These are phyloP conservation scores for Hypholoma fasciculare DNA, from an alignment of 768 basidiomycete species.

Conservation along the genomic window DNA sequence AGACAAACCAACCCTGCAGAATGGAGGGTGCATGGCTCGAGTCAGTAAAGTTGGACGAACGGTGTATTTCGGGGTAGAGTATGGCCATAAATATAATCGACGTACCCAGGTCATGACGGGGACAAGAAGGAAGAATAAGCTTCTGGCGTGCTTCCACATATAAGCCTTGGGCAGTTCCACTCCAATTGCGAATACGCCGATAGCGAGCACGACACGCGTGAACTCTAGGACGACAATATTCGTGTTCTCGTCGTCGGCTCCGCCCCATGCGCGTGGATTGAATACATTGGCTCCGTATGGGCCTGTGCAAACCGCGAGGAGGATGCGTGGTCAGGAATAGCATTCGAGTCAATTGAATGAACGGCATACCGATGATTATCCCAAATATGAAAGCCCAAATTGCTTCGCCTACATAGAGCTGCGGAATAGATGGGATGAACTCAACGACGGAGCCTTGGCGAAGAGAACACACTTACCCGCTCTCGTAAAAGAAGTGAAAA, in stretches of 20 bases:
- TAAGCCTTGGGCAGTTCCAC: constrained; percentile 97
- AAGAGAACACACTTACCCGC: constrained; percentile 45
- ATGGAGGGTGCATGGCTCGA: not conserved
- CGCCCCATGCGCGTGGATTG: constrained; percentile 78
- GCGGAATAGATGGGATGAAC: constrained; percentile 5
- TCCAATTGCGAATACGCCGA: constrained; percentile 97
- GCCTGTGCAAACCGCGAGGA: constrained; percentile 39
- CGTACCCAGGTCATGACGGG: constrained; percentile 86
- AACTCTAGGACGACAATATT: constrained; percentile 89
- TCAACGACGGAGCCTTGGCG: not conserved
- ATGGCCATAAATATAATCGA: constrained; percentile 10
- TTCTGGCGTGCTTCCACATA: constrained; percentile 91
- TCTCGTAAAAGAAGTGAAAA: constrained; percentile 91
- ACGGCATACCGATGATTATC: constrained; percentile 74
- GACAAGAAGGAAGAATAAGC: constrained; percentile 78
- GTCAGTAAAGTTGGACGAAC: not conserved
- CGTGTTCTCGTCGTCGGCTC: constrained; percentile 37
- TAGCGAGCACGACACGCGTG: constrained; percentile 90
- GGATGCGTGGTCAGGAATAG: constrained; percentile 4
- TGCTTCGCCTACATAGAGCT: constrained; percentile 95
- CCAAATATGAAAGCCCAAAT: constrained; percentile 94
- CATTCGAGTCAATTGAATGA: not conserved
- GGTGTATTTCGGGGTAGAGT: not conserved
- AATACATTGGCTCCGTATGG: constrained; percentile 84
- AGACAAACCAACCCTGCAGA: constrained; percentile 89